Evolutionary conservation across 306 rosid genomes (phyloP).

Genomic region (Dalbergia cochinchinensis): DNA sequence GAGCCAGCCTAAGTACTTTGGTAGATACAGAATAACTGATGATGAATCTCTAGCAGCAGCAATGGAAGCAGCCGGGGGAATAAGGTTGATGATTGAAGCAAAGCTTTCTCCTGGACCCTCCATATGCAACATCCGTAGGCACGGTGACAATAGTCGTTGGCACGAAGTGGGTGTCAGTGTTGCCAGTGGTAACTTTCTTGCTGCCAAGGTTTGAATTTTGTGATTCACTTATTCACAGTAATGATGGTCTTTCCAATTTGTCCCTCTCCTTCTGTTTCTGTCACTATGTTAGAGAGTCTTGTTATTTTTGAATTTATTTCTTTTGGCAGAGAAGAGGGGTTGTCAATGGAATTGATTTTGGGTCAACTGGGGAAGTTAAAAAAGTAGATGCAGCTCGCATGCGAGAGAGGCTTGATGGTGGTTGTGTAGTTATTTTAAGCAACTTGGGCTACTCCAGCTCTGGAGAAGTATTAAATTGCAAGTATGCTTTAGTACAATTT

Average conservation of each 20-base stretch:
- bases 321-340: constrained; percentile 90
- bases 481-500: constrained; percentile 66
- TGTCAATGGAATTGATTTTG: constrained; percentile 87
- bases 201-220: constrained; percentile 81
- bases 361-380: constrained; percentile 98
- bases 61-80: constrained; percentile 93
- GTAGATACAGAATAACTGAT: constrained; percentile 89
- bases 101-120: constrained; percentile 99
- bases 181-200: constrained; percentile 96
- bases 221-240: constrained; percentile 29
- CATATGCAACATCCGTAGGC: constrained; percentile 89
- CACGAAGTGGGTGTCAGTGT: constrained; percentile 97
- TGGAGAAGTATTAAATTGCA: constrained; percentile 98
- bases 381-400: constrained; percentile 82
- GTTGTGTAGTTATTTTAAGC: constrained; percentile 90
- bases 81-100: constrained; percentile 84
- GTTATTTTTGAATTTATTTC: constrained; percentile 33
- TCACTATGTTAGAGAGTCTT: constrained; percentile 34
- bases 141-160: constrained; percentile 91
- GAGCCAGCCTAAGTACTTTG: constrained; percentile 73
- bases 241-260: constrained; percentile 38
- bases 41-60: constrained; percentile 82
- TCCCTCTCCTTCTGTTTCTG: constrained; percentile 29
- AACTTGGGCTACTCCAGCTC: constrained; percentile 98
- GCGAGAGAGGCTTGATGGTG: constrained; percentile 97